phyloP scores from a whole-genome alignment of 1,139 yeast genomes.

The Debaryomyces subglobosus region DNA sequence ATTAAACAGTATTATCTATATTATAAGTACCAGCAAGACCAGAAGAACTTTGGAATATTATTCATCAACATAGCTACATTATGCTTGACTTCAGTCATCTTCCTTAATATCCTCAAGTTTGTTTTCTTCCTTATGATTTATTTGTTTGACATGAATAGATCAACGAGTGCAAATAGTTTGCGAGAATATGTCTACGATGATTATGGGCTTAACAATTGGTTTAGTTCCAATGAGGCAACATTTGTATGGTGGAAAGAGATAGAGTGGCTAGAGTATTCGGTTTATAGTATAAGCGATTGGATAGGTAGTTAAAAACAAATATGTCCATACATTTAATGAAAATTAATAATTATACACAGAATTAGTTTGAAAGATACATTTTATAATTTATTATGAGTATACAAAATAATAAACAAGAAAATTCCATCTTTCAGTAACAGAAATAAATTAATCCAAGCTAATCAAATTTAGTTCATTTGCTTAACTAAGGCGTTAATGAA shows the following conservation, averaged over 20 bases:
- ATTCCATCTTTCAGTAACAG: constrained; percentile 3
- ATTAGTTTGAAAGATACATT: constrained; percentile 7
- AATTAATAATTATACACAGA: constrained; percentile 10
- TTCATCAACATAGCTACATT: constrained; percentile 27
- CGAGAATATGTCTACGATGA: constrained; percentile 26
- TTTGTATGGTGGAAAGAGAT: constrained; percentile 41
- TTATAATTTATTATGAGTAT: constrained; percentile 7
- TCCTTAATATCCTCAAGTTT: constrained; percentile 22
- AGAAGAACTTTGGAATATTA: constrained; percentile 23
- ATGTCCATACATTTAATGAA: constrained; percentile 4
- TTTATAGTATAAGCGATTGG: constrained; percentile 29
- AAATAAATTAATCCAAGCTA: constrained; percentile 3
- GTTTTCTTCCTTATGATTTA: constrained; percentile 18
- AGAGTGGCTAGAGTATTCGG: constrained; percentile 33
- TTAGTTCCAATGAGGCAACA: constrained; percentile 13
- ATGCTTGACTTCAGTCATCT: constrained; percentile 24
- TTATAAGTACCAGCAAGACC: constrained; percentile 30
- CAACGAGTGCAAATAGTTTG: neutral
- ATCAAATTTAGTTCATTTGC: constrained; percentile 76
- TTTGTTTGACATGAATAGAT: constrained; percentile 5
- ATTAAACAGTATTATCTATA: constrained; percentile 35
- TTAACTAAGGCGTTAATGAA: constrained; percentile 97
- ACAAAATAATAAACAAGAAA: constrained; percentile 7
- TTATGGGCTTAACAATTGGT: constrained; percentile 17
- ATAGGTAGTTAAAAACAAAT: constrained; percentile 6